Percentiles rank a stretch among this genome's conserved stretches.
These are phyloP conservation scores for Caryopteris hybrid DNA, from an alignment of 305 asterid species.

Conservation along the genomic window DNA sequence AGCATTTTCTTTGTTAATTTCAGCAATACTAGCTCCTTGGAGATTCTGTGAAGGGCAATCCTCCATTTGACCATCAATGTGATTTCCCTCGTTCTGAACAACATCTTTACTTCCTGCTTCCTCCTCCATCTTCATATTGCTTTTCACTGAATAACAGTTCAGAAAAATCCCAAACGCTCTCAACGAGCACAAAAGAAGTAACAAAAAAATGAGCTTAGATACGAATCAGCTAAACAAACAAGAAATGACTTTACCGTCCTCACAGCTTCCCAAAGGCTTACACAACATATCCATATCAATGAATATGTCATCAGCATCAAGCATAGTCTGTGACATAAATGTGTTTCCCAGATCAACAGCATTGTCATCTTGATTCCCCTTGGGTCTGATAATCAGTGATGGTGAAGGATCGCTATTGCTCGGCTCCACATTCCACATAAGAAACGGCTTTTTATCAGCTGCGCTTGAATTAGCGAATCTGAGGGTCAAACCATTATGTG, in stretches of 20 bases:
- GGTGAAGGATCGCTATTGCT: slow-evolving; percentile 27
- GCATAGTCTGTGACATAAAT: background rate
- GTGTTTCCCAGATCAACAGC: slow-evolving; percentile 19
- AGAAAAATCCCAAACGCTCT: slow-evolving; percentile 2
- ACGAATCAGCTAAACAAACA: background rate
- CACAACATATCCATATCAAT: background rate
- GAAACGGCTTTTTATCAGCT: slow-evolving; percentile 38
- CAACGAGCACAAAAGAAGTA: background rate
- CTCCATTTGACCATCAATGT: slow-evolving; percentile 13
- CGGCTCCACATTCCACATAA: slow-evolving; percentile 48
- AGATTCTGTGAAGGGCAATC: slow-evolving; percentile 19
- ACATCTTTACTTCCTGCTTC: background rate
- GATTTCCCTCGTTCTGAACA: slow-evolving; percentile 15
- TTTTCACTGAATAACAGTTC: slow-evolving; percentile 27
- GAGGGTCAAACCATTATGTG: slow-evolving; percentile 53
- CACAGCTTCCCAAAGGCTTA: background rate
- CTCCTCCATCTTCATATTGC: slow-evolving; percentile 15
- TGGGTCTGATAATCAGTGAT: slow-evolving; percentile 25
- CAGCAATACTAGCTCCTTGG: slow-evolving; percentile 11
- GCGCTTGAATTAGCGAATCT: slow-evolving; percentile 35
- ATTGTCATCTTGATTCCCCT: slow-evolving; percentile 24
- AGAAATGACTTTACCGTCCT: background rate
- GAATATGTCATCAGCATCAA: slow-evolving; percentile 7
- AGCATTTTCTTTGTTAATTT: slow-evolving; percentile 16
- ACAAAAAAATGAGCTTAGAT: too few species aligned